These are phyloP conservation scores for Wickerhamomyces tratensis DNA, from an alignment of 805 yeast species.

Conservation along the genomic window DNA sequence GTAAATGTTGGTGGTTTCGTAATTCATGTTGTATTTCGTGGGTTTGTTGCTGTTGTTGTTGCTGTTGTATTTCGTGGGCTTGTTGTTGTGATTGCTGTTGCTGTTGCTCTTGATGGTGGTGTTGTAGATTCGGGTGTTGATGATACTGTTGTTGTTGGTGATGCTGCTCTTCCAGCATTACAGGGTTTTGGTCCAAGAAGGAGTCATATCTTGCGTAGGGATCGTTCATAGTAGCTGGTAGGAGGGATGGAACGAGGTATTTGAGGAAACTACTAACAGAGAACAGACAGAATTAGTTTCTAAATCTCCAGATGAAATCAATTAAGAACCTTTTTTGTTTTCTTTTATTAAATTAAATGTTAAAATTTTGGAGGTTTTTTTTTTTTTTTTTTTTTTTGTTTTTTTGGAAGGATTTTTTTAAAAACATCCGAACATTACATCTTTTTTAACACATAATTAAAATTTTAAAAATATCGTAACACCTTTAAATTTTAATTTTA, in stretches of 20 bases:
- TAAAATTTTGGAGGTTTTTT: background rate
- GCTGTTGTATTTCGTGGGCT: conserved; percentile 3
- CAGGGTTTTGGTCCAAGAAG: conserved; percentile 7
- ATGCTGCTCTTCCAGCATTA: background rate
- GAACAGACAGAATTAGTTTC: too few relatives aligned
- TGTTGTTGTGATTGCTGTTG: conserved; percentile 3
- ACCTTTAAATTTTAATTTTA: too few relatives aligned
- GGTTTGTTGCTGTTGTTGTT: background rate
- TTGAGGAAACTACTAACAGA: too few relatives aligned
- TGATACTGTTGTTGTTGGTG: conserved; percentile 1
- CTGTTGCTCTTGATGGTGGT: conserved; percentile 2
- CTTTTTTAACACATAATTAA: too few relatives aligned
- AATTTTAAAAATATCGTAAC: too few relatives aligned
- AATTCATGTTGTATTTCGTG: conserved; percentile 2
- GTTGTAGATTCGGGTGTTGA: background rate
- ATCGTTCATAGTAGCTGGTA: background rate
- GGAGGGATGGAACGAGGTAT: too few relatives aligned
- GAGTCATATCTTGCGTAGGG: conserved; percentile 10
- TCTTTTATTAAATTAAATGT: too few relatives aligned
- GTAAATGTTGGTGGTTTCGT: conserved; percentile 23
- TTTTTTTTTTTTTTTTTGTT: too few relatives aligned
- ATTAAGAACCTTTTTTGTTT: too few relatives aligned
- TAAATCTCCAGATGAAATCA: too few relatives aligned
- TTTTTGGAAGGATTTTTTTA: too few relatives aligned
- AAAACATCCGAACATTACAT: too few relatives aligned